Base-by-base conservation (phyloP, 441 rosid genomes). In the Isatis lusitanica region DNA sequence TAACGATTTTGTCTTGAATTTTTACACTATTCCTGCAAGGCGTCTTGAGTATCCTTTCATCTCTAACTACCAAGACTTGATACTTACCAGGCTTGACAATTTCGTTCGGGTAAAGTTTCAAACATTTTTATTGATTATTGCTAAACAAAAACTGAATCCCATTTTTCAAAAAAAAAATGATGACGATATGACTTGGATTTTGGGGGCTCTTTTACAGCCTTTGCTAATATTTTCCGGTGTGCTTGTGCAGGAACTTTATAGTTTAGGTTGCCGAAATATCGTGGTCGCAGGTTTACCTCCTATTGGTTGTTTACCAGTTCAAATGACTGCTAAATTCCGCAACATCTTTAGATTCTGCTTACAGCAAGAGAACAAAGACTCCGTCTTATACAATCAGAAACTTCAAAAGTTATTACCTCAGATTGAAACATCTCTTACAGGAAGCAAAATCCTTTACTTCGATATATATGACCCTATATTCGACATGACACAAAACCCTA, bases 291-390 rank as follows among this genome's bases (percentile, higher is more conserved):
- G 91, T 18, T 74, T 89, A 13, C 88, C 88, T 1, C 92, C 88
- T 3, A 64, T 87, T 2, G 91, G 91, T 2, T 91, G 94, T 71
- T 70, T 86, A 40, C 91, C 94, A 1, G 33, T 89, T 31, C 90
- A 89, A 52, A 79, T 80, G 76, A 76, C 88, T 9, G 43, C 48
- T 65, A 28, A 68, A 2, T 39, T 70, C 44, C 21, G 63, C 39
- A 61, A 65, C 31, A 4, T 83, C 62, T 0, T 16, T 2, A 55
- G 77, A 28, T 40, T 51, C 7, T 88, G 92, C 47, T 30, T 86
- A 35, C 77, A 76, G 8, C 68, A 81, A 12, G 80, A 86, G 69
- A 91, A 89, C 60, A 47, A 9, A 4, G 89, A 86, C 57, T 73
- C 90, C 9, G 82, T 67, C 57, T 26, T 72, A 44, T 91, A 84